Evolutionary conservation across 2,329 filamentous ascomycete species (phyloP), one percentile per base, ranked within the genome.

Genomic region (Colletotrichum noveboracense): DNA sequence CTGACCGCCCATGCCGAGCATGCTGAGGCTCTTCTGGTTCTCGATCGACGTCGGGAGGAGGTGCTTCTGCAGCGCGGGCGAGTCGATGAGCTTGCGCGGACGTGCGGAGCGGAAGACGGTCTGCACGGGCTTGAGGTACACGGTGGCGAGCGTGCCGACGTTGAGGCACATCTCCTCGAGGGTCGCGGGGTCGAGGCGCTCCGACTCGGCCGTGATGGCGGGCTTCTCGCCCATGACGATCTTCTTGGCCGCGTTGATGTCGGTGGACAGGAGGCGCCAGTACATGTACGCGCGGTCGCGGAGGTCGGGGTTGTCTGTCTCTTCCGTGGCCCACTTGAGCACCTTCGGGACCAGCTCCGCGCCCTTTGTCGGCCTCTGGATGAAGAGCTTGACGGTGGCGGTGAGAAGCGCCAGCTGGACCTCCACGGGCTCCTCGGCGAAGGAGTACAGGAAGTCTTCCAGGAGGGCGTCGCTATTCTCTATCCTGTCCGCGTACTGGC

Each of bases 241-340:
- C 77, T 93, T 89, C 82, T 94, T 97, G 3, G 97, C 97, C 1
- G 94, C 92, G 66, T 93, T 93, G 79, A 98, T 96, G 83, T 98
- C 96, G 1, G 96, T 97, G 2, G 96, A 98, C 3, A 99, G 90
- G 16, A 99, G 90, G 6, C 97, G 95, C 97, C 97, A 99, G 88
- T 99, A 99, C 96, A 99, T 98, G 88, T 98, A 99, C 0, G 97
- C 97, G 80, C 97, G 90, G 84, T 99, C 97, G 78, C 97, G 93
- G 32, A 99, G 91, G 85, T 99, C 97, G 1, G 97, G 97, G 84
- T 99, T 98, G 82, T 99, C 97, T n/a, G 96, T 98, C 84, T 98
- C 97, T 84, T 98, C 97, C 0, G 97, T 99, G 6, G 97, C 97
- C 96, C 97, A 98, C 85, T 98, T 98, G 66, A 99, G 88, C 4